phyloP scores from a whole-genome alignment of 495 filamentous ascomycete genomes.

The Penicillium silybi region DNA sequence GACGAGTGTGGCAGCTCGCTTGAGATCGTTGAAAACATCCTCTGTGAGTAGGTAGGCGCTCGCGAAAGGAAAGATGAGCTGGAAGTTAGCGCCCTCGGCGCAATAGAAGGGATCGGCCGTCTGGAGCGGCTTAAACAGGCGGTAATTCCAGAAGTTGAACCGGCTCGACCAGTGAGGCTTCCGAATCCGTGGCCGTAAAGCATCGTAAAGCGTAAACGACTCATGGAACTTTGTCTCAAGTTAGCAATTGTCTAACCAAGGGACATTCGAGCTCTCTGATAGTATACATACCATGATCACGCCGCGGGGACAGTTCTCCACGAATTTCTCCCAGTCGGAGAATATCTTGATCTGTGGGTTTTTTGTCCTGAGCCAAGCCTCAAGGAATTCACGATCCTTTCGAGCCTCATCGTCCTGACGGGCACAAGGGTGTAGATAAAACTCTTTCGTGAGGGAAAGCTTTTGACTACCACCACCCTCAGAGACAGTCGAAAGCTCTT shows the following conservation, averaged over 20 bases:
- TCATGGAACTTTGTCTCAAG: slow-evolving; percentile 35
- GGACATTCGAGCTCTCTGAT: not conserved
- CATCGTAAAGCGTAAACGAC: slow-evolving; percentile 25
- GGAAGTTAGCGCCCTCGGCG: slow-evolving; percentile 21
- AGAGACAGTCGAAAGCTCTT: slow-evolving; percentile 13
- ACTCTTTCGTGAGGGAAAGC: slow-evolving; percentile 18
- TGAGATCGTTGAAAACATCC: slow-evolving; percentile 53
- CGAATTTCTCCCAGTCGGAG: slow-evolving; percentile 42
- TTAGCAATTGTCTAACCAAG: slow-evolving; percentile 5
- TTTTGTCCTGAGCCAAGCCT: slow-evolving; percentile 27
- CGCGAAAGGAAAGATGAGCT: slow-evolving; percentile 56
- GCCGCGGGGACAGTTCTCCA: slow-evolving; percentile 26
- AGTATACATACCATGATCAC: slow-evolving; percentile 38
- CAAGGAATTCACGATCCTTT: slow-evolving; percentile 24
- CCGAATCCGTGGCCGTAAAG: slow-evolving; percentile 24
- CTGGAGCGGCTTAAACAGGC: slow-evolving; percentile 25
- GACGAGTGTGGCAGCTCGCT: slow-evolving; percentile 48
- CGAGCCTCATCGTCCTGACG: slow-evolving; percentile 7
- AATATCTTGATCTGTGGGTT: slow-evolving; percentile 23
- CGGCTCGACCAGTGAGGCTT: slow-evolving; percentile 15
- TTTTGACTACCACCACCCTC: slow-evolving; percentile 1
- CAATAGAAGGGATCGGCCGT: slow-evolving; percentile 3
- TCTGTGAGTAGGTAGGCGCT: slow-evolving; percentile 59
- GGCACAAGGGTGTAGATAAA: slow-evolving; percentile 38
- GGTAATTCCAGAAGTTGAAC: slow-evolving; percentile 37